These are phyloP conservation scores for Aspergillus saccharolyticus DNA, from an alignment of 495 filamentous ascomycete species.

Conservation along the genomic window DNA sequence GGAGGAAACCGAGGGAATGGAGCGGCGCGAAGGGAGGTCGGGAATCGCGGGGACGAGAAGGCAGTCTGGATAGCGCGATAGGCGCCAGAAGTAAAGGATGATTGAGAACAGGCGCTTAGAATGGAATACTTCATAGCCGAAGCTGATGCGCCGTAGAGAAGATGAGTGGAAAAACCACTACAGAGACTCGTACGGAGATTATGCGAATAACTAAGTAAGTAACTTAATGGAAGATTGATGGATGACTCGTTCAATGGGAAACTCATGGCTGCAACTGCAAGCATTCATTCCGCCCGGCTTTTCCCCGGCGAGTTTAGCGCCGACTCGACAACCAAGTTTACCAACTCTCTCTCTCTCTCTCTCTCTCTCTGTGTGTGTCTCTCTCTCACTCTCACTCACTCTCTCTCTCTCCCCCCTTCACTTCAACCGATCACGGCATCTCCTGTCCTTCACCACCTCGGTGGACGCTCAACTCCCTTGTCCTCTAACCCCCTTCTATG, in stretches of 20 bases:
- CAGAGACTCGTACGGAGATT: too few species aligned
- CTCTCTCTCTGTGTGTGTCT: background rate
- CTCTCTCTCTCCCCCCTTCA: background rate
- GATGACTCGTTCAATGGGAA: too few species aligned
- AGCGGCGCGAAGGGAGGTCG: background rate
- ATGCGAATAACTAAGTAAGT: too few species aligned
- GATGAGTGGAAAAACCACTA: background rate
- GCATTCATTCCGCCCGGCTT: background rate
- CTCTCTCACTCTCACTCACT: background rate
- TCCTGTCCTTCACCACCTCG: too few species aligned
- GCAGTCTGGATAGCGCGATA: constrained; percentile 1
- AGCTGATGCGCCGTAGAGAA: background rate
- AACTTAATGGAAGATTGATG: too few species aligned
- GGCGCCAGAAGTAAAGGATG: constrained; percentile 2
- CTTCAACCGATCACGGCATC: too few species aligned
- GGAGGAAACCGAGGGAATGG: background rate
- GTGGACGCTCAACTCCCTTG: too few species aligned
- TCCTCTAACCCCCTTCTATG: background rate
- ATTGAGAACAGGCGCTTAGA: background rate
- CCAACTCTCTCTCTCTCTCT: background rate
- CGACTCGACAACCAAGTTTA: too few species aligned
- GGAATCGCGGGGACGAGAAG: constrained; percentile 2
- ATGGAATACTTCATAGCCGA: constrained; percentile 10
- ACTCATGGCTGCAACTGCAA: too few species aligned
- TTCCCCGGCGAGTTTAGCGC: background rate